Percentiles rank a stretch among this genome's conserved stretches.
These are phyloP conservation scores for Aspergillus ostianus DNA, from an alignment of 495 filamentous ascomycete species.

Conservation along the genomic window DNA sequence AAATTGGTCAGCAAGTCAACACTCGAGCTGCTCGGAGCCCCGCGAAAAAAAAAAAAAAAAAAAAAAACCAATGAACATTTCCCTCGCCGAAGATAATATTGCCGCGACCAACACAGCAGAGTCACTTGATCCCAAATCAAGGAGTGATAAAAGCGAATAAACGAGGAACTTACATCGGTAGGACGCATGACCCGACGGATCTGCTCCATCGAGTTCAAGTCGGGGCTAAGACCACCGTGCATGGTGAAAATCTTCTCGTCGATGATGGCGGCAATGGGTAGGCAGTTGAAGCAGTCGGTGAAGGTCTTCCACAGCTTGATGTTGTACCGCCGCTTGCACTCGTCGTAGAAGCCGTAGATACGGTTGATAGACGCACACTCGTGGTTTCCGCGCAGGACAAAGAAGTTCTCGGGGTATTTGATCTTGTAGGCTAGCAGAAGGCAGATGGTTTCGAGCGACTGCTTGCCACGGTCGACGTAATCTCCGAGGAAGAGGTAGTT, in stretches of 20 bases:
- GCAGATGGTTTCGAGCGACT: conserved; percentile 99
- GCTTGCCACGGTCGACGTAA: conserved; percentile 98
- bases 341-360: conserved; percentile 99
- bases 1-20: conserved; percentile 50
- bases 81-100: too few species aligned
- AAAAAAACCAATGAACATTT: neutral
- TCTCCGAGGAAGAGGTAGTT: conserved; percentile 99
- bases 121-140: neutral
- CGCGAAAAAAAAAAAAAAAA: conserved; percentile 25
- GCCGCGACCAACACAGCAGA: conserved; percentile 1
- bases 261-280: conserved; percentile 99
- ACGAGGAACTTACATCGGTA: conserved; percentile 76
- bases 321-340: conserved; percentile 99
- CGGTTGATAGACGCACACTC: conserved; percentile 99
- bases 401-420: conserved; percentile 99
- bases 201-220: conserved; percentile 99
- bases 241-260: conserved; percentile 99
- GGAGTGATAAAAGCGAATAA: conserved; percentile 5
- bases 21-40: conserved; percentile 38
- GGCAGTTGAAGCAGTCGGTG: conserved; percentile 99
- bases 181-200: conserved; percentile 98
- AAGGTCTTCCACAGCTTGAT: conserved; percentile 99
- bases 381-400: conserved; percentile 97
- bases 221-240: conserved; percentile 96
- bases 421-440: conserved; percentile 98